Percentiles rank a stretch among this genome's conserved stretches.
phyloP scores from a whole-genome alignment of 768 basidiomycete species.

The Scleroderma citrinum region DNA sequence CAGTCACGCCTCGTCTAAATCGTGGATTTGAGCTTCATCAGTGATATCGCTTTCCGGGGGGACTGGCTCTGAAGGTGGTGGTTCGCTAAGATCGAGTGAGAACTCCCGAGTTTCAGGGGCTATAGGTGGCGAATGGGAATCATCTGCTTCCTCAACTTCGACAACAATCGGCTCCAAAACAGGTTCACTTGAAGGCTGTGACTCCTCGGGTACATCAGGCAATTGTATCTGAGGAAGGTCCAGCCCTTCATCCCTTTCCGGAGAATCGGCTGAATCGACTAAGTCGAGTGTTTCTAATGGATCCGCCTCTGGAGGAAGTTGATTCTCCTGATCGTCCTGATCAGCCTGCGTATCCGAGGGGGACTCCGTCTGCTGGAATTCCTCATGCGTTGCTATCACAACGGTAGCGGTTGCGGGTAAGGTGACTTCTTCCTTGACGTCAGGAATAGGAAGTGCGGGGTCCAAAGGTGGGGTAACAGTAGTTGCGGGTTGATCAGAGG shows the following conservation, averaged over 20 bases:
- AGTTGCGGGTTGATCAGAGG: background rate
- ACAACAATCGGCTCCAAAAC: conserved; percentile 1
- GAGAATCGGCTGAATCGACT: too few relatives aligned
- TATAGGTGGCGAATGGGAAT: background rate
- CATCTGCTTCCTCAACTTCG: conserved; percentile 11
- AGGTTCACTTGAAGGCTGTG: background rate
- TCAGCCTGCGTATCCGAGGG: background rate
- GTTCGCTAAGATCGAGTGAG: conserved; percentile 24
- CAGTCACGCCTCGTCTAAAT: conserved; percentile 11
- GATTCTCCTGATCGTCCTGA: background rate
- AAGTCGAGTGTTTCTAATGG: background rate
- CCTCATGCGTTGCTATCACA: background rate
- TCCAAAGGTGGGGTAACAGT: background rate
- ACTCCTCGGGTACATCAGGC: background rate
- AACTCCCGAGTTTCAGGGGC: conserved; percentile 10
- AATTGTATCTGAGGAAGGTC: background rate
- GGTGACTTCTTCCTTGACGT: background rate
- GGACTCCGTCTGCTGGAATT: background rate
- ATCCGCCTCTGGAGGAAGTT: background rate
- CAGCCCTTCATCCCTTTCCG: background rate
- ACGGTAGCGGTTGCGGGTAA: background rate
- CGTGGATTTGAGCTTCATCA: conserved; percentile 21
- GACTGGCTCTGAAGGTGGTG: conserved; percentile 27
- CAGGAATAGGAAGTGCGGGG: background rate
- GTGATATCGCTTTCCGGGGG: conserved; percentile 32